Percentiles rank a stretch among this genome's conserved stretches.
Conservation (phyloP, 2,329 filamentous ascomycete genomes). For the Pyrenophora teres region DNA sequence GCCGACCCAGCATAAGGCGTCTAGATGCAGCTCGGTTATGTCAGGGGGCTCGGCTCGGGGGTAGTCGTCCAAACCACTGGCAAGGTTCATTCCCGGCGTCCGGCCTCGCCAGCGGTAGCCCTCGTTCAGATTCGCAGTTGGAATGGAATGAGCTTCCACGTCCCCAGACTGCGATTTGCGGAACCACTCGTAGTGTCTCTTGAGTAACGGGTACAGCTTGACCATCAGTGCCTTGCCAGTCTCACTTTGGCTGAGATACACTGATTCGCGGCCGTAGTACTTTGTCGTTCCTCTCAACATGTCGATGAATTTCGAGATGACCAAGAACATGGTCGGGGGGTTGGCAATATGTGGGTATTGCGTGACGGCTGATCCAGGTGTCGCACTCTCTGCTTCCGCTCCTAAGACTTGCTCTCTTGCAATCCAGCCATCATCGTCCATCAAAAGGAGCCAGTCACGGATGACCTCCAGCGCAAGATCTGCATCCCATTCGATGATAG, state of each 20-base stretch:
- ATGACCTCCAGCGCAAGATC: conserved; percentile 84
- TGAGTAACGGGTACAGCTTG: conserved; percentile 82
- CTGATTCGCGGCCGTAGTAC: conserved; percentile 60
- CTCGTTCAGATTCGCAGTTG: conserved; percentile 61
- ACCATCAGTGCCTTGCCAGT: conserved; percentile 72
- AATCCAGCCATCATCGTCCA: conserved; percentile 97
- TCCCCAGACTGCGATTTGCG: conserved; percentile 86
- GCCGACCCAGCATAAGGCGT: conserved; percentile 94
- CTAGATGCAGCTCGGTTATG: conserved; percentile 88
- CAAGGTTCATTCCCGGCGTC: conserved; percentile 78
- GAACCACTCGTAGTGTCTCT: conserved; percentile 91
- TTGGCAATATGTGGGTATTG: conserved; percentile 98
- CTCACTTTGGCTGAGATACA: conserved; percentile 64
- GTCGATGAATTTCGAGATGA: conserved; percentile 79
- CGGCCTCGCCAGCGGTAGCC: conserved; percentile 92
- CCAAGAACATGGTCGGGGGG: conserved; percentile 88
- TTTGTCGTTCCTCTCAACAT: conserved; percentile 37
- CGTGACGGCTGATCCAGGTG: conserved; percentile 84
- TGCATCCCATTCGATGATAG: conserved; percentile 88
- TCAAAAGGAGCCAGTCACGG: conserved; percentile 89
- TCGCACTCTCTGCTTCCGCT: conserved; percentile 84
- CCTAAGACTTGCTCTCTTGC: conserved; percentile 92
- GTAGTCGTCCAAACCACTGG: conserved; percentile 92
- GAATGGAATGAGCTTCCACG: conserved; percentile 33
- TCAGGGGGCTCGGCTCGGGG: conserved; percentile 88